These are phyloP conservation scores for Rhodotorula sp. DNA, from an alignment of 1,284 basidiomycete species.

Conservation along the genomic window DNA sequence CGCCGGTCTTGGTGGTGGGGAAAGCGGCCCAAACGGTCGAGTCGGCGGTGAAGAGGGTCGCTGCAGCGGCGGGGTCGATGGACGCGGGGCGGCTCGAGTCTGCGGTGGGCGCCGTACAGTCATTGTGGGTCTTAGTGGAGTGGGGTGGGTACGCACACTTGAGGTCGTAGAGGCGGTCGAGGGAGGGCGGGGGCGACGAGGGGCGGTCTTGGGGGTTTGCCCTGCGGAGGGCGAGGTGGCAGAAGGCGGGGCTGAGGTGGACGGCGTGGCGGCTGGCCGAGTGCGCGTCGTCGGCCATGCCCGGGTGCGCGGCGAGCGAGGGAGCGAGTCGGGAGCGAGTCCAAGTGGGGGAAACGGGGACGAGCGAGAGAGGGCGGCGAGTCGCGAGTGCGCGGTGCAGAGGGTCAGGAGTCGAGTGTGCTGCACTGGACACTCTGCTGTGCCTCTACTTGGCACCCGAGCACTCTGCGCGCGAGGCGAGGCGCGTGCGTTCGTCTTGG, in stretches of 20 bases:
- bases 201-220: neutral
- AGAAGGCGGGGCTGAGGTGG: constrained; percentile 2
- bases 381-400: neutral
- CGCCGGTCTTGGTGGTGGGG: constrained; percentile 12
- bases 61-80: constrained; percentile 1
- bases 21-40: constrained; percentile 14
- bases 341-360: neutral
- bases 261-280: neutral
- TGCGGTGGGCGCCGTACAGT: neutral
- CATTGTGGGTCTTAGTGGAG: neutral
- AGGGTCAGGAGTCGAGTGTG: no score
- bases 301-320: neutral
- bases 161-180: constrained; percentile 8
- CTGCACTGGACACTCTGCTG: no score
- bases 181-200: no score
- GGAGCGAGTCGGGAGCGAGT: neutral
- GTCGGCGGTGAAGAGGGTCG: constrained; percentile 8
- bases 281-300: neutral
- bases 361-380: neutral
- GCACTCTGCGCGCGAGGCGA: no score
- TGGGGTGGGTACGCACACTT: constrained; percentile 2
- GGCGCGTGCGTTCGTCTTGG: no score
- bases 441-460: no score
- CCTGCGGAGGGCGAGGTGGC: constrained; percentile 6
- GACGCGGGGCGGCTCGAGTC: constrained; percentile 19